Percentiles rank a stretch among this genome's conserved stretches.
Evolutionary conservation across 495 filamentous ascomycete genomes (phyloP).

Genomic region (Neurospora cerealis): DNA sequence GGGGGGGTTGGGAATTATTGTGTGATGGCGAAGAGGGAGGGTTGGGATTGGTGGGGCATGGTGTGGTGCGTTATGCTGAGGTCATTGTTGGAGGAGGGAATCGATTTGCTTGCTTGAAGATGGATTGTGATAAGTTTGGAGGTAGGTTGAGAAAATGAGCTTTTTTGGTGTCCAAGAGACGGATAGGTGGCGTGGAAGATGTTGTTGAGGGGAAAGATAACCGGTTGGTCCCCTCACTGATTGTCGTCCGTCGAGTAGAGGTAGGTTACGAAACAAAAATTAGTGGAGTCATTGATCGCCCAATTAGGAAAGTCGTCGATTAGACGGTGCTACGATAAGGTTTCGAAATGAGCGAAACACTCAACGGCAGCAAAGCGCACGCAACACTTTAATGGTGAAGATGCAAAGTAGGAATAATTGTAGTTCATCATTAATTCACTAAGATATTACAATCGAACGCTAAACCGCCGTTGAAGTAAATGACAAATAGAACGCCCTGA

Average conservation of each 20-base stretch:
- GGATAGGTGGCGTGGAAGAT: not conserved
- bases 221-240: not conserved
- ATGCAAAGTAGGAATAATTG: not conserved
- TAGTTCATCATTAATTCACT: not conserved
- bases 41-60: not conserved
- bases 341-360: not conserved
- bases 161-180: not conserved
- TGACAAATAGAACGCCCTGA: not conserved
- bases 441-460: not conserved
- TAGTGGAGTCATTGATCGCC: not conserved
- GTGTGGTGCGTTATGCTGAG: not conserved
- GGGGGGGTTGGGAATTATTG: not conserved
- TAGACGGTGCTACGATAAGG: not conserved
- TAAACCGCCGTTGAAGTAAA: not conserved
- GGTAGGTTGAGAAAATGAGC: not conserved
- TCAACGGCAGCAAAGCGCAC: not conserved
- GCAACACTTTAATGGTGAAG: not conserved
- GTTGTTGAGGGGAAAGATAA: not conserved
- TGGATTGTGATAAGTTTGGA: not conserved
- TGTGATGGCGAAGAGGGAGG: not conserved
- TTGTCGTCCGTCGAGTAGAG: not conserved
- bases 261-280: not conserved
- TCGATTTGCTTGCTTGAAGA: not conserved
- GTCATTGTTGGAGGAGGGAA: not conserved
- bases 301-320: not conserved